A percentile compares a stretch with the other conserved stretches of the same genome.
Evolutionary conservation across 305 asterid genomes (phyloP).

Genomic region (Withania somnifera): DNA sequence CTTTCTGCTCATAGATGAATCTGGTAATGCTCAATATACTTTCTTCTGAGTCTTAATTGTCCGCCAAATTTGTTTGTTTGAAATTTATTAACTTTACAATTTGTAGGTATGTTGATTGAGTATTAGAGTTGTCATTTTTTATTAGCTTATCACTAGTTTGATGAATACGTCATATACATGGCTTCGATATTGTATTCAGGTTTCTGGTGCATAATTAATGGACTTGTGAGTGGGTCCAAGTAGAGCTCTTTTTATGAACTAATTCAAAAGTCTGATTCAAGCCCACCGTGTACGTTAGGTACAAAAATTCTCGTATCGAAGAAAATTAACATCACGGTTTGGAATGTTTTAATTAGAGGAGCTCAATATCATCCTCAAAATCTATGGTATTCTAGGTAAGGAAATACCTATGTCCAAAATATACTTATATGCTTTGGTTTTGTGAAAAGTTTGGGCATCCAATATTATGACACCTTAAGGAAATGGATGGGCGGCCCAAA

Average conservation of each 20-base stretch:
- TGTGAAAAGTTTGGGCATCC: background rate
- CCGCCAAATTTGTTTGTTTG: background rate
- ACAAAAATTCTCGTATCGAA: background rate
- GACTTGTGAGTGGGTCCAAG: background rate
- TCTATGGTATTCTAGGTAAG: background rate
- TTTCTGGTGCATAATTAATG: background rate
- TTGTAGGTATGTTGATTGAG: background rate
- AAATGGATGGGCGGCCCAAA: background rate
- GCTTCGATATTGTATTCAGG: background rate
- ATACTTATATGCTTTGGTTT: background rate
- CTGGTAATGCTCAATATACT: slow-evolving; percentile 36
- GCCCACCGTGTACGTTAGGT: background rate
- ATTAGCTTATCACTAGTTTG: background rate
- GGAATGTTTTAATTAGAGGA: background rate
- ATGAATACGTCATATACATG: background rate
- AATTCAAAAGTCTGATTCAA: background rate
- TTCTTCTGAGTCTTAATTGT: background rate
- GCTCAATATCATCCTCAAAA: background rate
- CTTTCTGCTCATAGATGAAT: slow-evolving; percentile 51
- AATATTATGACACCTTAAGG: background rate
- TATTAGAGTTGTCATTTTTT: background rate
- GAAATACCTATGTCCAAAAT: background rate
- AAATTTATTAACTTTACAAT: background rate
- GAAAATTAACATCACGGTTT: background rate
- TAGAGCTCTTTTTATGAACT: background rate